phyloP scores from a whole-genome alignment of 305 asterid species.

The Solanum hybrid region DNA sequence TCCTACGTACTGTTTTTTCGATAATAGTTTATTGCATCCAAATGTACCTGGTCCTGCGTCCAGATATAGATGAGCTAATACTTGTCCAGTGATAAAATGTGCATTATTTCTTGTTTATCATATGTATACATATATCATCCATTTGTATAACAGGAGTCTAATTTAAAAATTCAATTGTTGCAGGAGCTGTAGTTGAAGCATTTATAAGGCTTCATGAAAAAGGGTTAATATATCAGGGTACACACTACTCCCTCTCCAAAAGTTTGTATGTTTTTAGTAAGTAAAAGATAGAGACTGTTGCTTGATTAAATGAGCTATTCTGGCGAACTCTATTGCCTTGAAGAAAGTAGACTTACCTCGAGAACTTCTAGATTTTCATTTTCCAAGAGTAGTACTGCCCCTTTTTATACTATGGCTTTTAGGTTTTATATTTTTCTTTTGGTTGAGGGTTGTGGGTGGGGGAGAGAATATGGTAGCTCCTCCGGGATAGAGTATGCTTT shows the following conservation, averaged over 20 bases:
- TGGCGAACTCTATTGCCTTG: neutral
- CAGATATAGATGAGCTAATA: neutral
- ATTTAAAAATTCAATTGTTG: conserved; percentile 14
- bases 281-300: neutral
- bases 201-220: conserved; percentile 93
- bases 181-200: conserved; percentile 96
- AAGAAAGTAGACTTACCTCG: neutral
- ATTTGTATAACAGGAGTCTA: neutral
- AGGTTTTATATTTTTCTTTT: neutral
- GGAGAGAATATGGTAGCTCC: neutral
- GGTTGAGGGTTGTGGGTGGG: neutral
- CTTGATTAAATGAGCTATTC: neutral
- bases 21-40: conserved; percentile 6
- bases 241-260: conserved; percentile 2
- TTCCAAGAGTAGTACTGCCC: neutral
- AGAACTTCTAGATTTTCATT: neutral
- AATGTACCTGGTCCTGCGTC: conserved; percentile 1
- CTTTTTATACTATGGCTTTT: neutral
- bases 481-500: neutral
- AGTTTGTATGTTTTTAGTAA: neutral
- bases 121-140: neutral
- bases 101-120: conserved; percentile 1
- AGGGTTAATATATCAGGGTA: conserved; percentile 96
- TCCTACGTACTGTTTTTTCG: neutral
- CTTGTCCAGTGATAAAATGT: neutral